These are phyloP conservation scores for Microcyclospora pomicola DNA, from an alignment of 2,329 filamentous ascomycete genomes.

Conservation along the genomic window DNA sequence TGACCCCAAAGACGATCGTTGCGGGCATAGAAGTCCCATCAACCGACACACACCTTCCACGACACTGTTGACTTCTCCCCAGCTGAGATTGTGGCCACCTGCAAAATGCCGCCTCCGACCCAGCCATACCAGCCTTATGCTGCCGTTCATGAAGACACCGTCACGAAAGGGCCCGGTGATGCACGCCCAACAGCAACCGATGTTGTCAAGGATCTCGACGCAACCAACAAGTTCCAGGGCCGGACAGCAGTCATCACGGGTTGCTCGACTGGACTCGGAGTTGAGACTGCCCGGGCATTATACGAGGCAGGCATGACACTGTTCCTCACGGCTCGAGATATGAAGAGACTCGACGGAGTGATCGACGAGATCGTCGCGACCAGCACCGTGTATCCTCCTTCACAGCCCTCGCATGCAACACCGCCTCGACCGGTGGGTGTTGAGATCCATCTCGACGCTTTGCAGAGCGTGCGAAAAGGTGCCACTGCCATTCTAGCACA, in stretches of 20 bases:
- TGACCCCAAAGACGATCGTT: too few relatives aligned
- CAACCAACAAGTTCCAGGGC: conserved; percentile 24
- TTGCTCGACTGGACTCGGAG: conserved; percentile 31
- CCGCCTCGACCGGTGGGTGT: conserved; percentile 10
- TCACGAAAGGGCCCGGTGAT: conserved; percentile 12
- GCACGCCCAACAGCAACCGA: conserved; percentile 17
- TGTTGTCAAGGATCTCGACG: conserved; percentile 12
- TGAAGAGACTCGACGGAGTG: conserved; percentile 25
- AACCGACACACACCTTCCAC: too few relatives aligned
- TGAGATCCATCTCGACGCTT: conserved; percentile 20
- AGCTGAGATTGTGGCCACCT: conserved; percentile 1
- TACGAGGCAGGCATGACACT: conserved; percentile 32
- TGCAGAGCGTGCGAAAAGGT: conserved; percentile 20
- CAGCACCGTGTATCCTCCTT: conserved; percentile 1
- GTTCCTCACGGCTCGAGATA: conserved; percentile 31
- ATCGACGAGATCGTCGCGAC: conserved; percentile 17
- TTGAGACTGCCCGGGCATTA: conserved; percentile 33
- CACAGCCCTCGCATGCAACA: conserved; percentile 1
- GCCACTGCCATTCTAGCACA: conserved; percentile 20
- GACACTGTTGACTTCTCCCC: not conserved
- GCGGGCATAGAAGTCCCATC: too few relatives aligned
- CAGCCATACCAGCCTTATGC: conserved; percentile 16
- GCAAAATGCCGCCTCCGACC: conserved; percentile 12
- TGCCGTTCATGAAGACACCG: conserved; percentile 8
- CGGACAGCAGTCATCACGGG: conserved; percentile 33